These are phyloP conservation scores for Teratosphaeria gauchensis DNA, from an alignment of 2,329 filamentous ascomycete genomes.

Conservation along the genomic window DNA sequence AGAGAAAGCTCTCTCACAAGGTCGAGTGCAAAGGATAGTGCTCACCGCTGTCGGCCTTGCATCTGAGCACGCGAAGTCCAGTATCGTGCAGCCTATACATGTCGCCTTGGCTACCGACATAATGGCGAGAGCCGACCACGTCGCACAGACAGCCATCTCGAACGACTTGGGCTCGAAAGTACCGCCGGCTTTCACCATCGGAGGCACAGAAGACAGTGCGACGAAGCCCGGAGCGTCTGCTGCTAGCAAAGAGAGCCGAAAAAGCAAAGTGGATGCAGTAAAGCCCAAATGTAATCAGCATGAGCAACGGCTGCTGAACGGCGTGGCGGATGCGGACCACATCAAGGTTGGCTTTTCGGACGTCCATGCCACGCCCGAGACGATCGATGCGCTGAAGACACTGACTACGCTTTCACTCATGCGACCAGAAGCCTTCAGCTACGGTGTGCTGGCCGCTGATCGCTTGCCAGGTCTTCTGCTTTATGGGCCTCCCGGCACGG, in stretches of 20 bases:
- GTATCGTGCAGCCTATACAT: conserved; percentile 29
- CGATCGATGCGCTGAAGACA: conserved; percentile 77
- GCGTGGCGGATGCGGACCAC: conserved; percentile 70
- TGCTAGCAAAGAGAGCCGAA: conserved; percentile 2
- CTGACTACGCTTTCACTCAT: conserved; percentile 79
- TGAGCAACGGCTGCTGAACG: conserved; percentile 71
- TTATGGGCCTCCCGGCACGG: conserved; percentile 88
- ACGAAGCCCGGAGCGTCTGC: conserved; percentile 2
- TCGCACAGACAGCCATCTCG: conserved; percentile 7
- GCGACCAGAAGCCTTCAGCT: conserved; percentile 88
- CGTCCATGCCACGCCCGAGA: conserved; percentile 72
- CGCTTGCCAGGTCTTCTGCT: conserved; percentile 88
- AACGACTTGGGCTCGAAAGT: conserved; percentile 6
- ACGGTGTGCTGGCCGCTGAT: conserved; percentile 84
- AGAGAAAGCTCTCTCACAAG: conserved; percentile 44
- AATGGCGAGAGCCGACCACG: conserved; percentile 8
- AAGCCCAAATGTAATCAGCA: conserved; percentile 58
- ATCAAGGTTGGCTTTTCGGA: conserved; percentile 82
- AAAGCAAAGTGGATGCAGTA: conserved; percentile 34
- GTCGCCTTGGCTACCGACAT: conserved; percentile 19
- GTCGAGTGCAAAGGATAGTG: conserved; percentile 52
- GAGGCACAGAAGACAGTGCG: not conserved
- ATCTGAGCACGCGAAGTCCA: conserved; percentile 25
- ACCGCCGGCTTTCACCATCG: not conserved
- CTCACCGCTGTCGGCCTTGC: conserved; percentile 43